Conservation (phyloP, 2,329 filamentous ascomycete genomes). For the Monosporascus sp. region DNA sequence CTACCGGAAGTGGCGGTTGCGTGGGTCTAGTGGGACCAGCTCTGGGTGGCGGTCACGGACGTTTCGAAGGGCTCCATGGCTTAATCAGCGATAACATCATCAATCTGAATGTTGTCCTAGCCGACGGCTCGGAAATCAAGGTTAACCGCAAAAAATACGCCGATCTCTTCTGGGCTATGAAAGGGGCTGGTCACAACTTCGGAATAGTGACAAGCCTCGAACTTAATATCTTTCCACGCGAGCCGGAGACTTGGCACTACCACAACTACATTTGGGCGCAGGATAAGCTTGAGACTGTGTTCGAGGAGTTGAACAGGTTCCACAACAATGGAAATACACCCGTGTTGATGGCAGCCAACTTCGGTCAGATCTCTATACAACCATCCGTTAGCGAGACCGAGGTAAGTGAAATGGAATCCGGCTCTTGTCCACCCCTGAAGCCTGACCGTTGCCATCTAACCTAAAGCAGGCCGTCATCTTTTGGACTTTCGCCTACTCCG, state of each 20-base stretch:
- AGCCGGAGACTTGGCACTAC: conserved; percentile 15
- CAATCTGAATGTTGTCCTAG: conserved; percentile 13
- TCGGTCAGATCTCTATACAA: conserved; percentile 9
- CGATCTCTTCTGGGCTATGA: conserved; percentile 10
- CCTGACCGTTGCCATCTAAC: background rate
- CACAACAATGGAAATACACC: conserved; percentile 11
- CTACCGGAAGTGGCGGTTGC: conserved; percentile 16
- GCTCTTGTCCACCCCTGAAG: background rate
- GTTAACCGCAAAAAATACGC: conserved; percentile 4
- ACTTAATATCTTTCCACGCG: conserved; percentile 19
- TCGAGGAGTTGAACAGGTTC: conserved; percentile 15
- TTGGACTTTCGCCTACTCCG: conserved; percentile 19
- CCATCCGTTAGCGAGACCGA: conserved; percentile 6
- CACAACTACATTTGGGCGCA: conserved; percentile 16
- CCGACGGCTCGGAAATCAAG: conserved; percentile 8
- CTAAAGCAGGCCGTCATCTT: conserved; percentile 9
- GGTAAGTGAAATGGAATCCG: background rate
- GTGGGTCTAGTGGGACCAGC: conserved; percentile 16
- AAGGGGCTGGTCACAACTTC: background rate
- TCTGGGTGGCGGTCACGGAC: conserved; percentile 22
- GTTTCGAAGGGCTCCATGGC: conserved; percentile 19
- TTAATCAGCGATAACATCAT: conserved; percentile 13
- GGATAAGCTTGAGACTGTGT: conserved; percentile 16
- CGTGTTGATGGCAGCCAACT: conserved; percentile 8
- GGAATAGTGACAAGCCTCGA: conserved; percentile 8